These are phyloP conservation scores for Ramaria rubella DNA, from an alignment of 768 basidiomycete species.

Conservation along the genomic window DNA sequence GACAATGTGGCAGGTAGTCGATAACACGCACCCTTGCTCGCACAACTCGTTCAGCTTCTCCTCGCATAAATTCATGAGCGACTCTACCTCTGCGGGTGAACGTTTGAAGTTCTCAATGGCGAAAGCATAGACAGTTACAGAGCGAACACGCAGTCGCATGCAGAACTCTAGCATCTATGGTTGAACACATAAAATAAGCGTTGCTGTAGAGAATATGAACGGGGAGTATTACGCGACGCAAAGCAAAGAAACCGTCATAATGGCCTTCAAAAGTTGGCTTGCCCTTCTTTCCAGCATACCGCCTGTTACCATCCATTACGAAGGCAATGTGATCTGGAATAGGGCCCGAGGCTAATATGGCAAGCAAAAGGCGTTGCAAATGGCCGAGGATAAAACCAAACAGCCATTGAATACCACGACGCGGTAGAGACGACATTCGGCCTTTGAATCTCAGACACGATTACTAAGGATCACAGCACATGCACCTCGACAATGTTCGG, in stretches of 20 bases:
- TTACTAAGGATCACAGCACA: background rate
- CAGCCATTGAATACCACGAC: background rate
- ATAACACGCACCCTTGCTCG: conserved; percentile 59
- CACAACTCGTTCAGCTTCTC: conserved; percentile 72
- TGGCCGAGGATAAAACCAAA: background rate
- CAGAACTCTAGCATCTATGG: conserved; percentile 79
- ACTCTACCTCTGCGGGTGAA: conserved; percentile 75
- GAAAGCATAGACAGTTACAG: conserved; percentile 96
- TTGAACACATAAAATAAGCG: background rate
- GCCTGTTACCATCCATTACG: conserved; percentile 95
- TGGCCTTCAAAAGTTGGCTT: conserved; percentile 75
- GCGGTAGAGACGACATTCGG: background rate
- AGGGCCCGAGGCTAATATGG: conserved; percentile 72
- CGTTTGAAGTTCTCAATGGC: conserved; percentile 96
- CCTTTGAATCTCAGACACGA: background rate
- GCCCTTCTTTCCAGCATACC: conserved; percentile 71
- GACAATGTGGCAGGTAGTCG: background rate
- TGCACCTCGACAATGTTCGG: too few relatives aligned
- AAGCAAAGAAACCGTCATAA: conserved; percentile 70
- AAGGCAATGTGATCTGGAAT: conserved; percentile 88
- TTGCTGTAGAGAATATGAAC: conserved; percentile 7
- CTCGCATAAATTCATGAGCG: conserved; percentile 81
- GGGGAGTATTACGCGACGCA: conserved; percentile 56
- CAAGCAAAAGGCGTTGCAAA: conserved; percentile 45
- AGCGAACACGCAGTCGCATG: conserved; percentile 66